Conservation (phyloP, 2,329 filamentous ascomycete species). For the Albophoma yamanashiensis region DNA sequence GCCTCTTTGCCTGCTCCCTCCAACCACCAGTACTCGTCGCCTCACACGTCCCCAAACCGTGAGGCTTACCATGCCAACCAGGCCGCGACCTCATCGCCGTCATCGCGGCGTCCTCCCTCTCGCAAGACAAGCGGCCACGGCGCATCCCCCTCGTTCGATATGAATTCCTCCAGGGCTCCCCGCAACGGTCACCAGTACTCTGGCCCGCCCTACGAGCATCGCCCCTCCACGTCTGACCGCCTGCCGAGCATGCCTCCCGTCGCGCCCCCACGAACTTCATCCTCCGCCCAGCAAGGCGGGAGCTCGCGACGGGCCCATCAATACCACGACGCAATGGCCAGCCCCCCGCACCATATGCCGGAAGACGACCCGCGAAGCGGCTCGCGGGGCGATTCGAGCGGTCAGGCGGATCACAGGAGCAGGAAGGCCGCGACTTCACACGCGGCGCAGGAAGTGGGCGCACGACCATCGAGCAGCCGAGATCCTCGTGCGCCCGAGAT, state of each 20-base stretch:
- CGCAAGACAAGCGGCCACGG: slow-evolving; percentile 41
- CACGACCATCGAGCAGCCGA: slow-evolving; percentile 26
- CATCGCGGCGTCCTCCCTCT: slow-evolving; percentile 41
- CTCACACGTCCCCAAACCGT: slow-evolving; percentile 39
- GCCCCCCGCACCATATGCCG: slow-evolving; percentile 29
- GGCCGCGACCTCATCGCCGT: slow-evolving; percentile 34
- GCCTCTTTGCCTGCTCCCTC: slow-evolving; percentile 38
- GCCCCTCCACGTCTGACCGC: slow-evolving; percentile 35
- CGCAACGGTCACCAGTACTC: slow-evolving; percentile 31
- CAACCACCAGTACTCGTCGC: slow-evolving; percentile 40
- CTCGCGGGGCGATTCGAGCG: slow-evolving; percentile 20
- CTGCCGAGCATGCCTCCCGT: slow-evolving; percentile 56
- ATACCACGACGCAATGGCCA: slow-evolving; percentile 31
- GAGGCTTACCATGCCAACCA: slow-evolving; percentile 48
- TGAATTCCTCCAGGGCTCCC: slow-evolving; percentile 35
- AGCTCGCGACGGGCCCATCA: slow-evolving; percentile 33
- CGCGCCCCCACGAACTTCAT: slow-evolving; percentile 74
- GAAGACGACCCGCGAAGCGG: slow-evolving; percentile 24
- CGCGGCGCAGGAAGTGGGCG: slow-evolving; percentile 24
- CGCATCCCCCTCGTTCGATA: slow-evolving; percentile 22
- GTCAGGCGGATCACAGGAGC: slow-evolving; percentile 17
- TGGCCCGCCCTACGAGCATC: slow-evolving; percentile 29
- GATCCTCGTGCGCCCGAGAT: slow-evolving; percentile 27
- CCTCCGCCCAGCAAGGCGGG: slow-evolving; percentile 48
- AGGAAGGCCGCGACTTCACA: slow-evolving; percentile 16